phyloP scores from a whole-genome alignment of 441 rosid species.

The Aleurites moluccanus region DNA sequence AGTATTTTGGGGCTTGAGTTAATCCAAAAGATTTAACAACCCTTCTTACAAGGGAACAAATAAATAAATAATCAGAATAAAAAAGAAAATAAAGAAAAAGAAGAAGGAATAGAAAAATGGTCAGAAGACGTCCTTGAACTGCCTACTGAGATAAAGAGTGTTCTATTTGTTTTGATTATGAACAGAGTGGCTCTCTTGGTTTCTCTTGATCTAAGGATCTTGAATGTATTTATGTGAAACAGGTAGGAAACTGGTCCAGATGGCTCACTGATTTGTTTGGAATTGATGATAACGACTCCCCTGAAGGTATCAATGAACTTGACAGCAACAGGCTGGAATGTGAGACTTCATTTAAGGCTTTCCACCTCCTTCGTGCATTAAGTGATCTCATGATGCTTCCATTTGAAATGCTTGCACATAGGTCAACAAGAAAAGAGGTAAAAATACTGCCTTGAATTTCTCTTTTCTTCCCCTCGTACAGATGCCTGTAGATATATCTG shows the following conservation, averaged over 20 bases:
- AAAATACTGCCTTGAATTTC: not conserved
- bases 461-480: too few species aligned
- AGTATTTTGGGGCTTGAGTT: not conserved
- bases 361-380: slow-evolving; percentile 71
- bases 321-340: slow-evolving; percentile 32
- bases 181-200: not conserved
- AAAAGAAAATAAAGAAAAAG: not conserved
- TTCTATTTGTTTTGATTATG: not conserved
- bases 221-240: slow-evolving; percentile 21
- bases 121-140: not conserved
- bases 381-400: slow-evolving; percentile 99
- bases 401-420: slow-evolving; percentile 78
- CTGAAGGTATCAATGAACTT: slow-evolving; percentile 25
- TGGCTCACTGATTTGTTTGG: slow-evolving; percentile 93
- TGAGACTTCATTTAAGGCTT: slow-evolving; percentile 61
- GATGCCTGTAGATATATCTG: not conserved
- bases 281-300: slow-evolving; percentile 50
- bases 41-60: not conserved
- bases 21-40: not conserved
- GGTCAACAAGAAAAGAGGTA: slow-evolving; percentile 79
- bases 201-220: slow-evolving; percentile 18
- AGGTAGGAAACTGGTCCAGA: slow-evolving; percentile 94
- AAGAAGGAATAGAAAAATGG: not conserved
- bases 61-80: too few species aligned
- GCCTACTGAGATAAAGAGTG: not conserved